Base-by-base conservation (phyloP, 1,284 basidiomycete species). In the Xerocomus minutiporus region DNA sequence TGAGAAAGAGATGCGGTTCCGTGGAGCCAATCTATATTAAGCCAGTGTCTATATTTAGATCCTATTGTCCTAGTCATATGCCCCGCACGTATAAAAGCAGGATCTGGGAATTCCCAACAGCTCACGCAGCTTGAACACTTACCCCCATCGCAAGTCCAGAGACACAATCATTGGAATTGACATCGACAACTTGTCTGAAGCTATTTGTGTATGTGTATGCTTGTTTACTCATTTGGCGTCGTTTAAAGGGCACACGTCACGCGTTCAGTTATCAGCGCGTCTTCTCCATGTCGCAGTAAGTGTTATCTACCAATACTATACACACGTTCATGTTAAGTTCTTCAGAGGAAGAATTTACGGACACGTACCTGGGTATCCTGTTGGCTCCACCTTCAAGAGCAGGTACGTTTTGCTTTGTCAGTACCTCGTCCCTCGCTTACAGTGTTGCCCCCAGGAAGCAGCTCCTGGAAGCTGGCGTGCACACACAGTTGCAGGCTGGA, bases 1-100 rank as follows among this genome's bases (percentile, higher is more conserved):
- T 31, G 79, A 83, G 62, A 68, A 76, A 8, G 81, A 83, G 61
- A 66, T 83, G 72, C 57, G 67, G 1, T 48, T 57, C 11, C 20
- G 38, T 15, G 34, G 9, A 4, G 11, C 26, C 26, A 20, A 45
- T 46, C 44, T 46, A 20, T 20, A 20, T 20, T 20, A 26, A 46
- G 17, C 36, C 38, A 40, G 4, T n/a, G 36, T 20, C 17, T 31
- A 52, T 32, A 55, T 45, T 51, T 52, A 48, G 46, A 42, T 43
- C 12, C 26, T 38, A 59, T 59, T 57, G 57, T 64, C 41, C 42
- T 43, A 64, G 60, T 61, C 60, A 63, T 41, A 2, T 34, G 5
- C 8, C 40, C 29, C 5, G 4, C 3, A 20, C 13, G 8, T 46
- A 62, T 62, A 61, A 62, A 62, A 46, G 40, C 31, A 13, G 12